These are phyloP conservation scores for Fusarium bulbicola DNA, from an alignment of 2,329 filamentous ascomycete species.

Conservation along the genomic window DNA sequence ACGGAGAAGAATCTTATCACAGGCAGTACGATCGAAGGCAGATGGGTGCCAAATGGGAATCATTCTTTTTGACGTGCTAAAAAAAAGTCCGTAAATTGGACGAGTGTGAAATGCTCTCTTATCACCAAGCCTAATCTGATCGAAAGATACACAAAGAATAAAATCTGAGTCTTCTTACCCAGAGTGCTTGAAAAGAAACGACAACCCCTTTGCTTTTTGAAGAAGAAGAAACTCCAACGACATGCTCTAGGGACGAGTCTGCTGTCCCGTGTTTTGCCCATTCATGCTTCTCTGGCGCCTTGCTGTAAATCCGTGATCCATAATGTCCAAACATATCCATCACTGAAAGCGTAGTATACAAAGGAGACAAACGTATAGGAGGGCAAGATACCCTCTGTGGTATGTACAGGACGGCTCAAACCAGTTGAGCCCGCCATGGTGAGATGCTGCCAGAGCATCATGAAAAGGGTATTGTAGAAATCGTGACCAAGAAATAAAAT, in stretches of 20 bases:
- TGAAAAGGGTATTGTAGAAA: slow-evolving; percentile 14
- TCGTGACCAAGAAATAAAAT: slow-evolving; percentile 1
- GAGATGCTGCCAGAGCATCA: slow-evolving; percentile 27
- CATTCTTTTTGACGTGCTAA: slow-evolving; percentile 19
- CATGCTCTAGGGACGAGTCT: slow-evolving; percentile 20
- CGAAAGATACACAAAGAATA: not conserved
- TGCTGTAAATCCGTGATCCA: slow-evolving; percentile 32
- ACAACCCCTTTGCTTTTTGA: slow-evolving; percentile 12
- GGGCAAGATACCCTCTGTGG: slow-evolving; percentile 15
- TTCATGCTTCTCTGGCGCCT: slow-evolving; percentile 34
- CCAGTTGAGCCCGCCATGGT: slow-evolving; percentile 25
- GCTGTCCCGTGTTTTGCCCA: slow-evolving; percentile 16
- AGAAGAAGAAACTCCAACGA: slow-evolving; percentile 30
- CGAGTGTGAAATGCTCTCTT: slow-evolving; percentile 20
- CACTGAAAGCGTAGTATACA: slow-evolving; percentile 28
- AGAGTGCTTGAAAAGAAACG: not conserved
- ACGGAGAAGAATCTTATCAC: slow-evolving; percentile 6
- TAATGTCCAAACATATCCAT: slow-evolving; percentile 33
- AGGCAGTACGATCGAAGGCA: slow-evolving; percentile 3
- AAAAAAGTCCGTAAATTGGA: slow-evolving; percentile 10
- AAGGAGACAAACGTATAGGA: slow-evolving; percentile 21
- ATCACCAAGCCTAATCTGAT: not conserved
- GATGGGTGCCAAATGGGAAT: slow-evolving; percentile 18
- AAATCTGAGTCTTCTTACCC: not conserved
- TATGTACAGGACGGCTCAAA: slow-evolving; percentile 16